phyloP scores from a whole-genome alignment of 257 asterid genomes.

The Linderniella brevidens region DNA sequence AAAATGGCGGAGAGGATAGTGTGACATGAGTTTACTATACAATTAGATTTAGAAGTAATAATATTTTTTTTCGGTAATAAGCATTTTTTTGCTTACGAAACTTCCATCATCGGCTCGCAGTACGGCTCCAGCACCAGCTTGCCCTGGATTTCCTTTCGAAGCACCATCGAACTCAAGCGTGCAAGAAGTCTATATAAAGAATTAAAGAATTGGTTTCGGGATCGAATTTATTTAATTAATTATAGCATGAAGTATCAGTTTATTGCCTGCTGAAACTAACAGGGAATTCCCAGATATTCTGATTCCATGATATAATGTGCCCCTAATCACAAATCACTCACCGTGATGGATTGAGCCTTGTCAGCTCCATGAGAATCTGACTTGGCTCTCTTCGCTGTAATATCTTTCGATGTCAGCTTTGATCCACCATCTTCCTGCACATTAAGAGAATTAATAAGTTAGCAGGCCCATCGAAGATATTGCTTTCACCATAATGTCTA shows the following conservation, averaged over 20 bases:
- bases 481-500: too few relatives aligned
- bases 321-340: conserved; percentile 16
- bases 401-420: conserved; percentile 14
- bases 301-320: not conserved
- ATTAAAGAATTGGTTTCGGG: conserved; percentile 1
- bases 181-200: conserved; percentile 45
- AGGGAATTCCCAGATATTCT: conserved; percentile 5
- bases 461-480: not conserved
- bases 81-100: conserved; percentile 26
- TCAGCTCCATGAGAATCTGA: conserved; percentile 18
- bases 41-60: conserved; percentile 2
- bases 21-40: conserved; percentile 4
- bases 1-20: conserved; percentile 15
- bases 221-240: not conserved
- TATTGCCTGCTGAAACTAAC: not conserved
- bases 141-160: conserved; percentile 97
- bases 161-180: conserved; percentile 93
- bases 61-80: not conserved
- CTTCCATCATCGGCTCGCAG: conserved; percentile 83
- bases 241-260: not conserved
- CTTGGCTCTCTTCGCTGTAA: conserved; percentile 23
- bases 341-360: conserved; percentile 21
- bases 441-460: conserved; percentile 3
- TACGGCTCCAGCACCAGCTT: conserved; percentile 93
- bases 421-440: conserved; percentile 25